Evolutionary conservation across 306 rosid species (phyloP).

Genomic region (Cercis canadensis): DNA sequence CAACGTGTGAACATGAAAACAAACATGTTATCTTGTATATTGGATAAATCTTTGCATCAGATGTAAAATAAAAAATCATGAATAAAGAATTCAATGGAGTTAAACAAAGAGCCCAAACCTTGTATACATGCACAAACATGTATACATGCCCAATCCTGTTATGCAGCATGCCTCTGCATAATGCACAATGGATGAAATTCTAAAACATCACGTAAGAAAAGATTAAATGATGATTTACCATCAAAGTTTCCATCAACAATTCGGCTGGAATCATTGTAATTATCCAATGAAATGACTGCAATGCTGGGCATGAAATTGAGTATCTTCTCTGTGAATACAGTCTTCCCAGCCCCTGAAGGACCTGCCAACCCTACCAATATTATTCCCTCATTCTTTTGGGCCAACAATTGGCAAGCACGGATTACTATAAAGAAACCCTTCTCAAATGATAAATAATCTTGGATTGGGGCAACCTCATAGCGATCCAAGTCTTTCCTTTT

Average conservation of each 20-base stretch:
- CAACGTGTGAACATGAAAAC: too few species aligned
- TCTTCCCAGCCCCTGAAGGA: constrained; percentile 99
- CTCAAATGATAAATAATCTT: constrained; percentile 78
- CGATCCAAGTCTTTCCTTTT: constrained; percentile 74
- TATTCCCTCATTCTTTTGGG: constrained; percentile 90
- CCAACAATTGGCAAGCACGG: constrained; percentile 86
- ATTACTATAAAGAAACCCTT: constrained; percentile 95
- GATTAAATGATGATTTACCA: constrained; percentile 59
- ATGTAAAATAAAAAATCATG: too few species aligned
- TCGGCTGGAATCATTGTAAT: constrained; percentile 95
- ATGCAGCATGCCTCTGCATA: constrained; percentile 21
- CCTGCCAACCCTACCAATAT: constrained; percentile 95
- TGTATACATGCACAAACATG: not conserved
- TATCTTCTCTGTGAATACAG: constrained; percentile 91
- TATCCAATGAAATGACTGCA: constrained; percentile 99
- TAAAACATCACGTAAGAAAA: constrained; percentile 34
- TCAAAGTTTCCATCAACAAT: constrained; percentile 97
- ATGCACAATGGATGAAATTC: constrained; percentile 32
- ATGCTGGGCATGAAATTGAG: constrained; percentile 89
- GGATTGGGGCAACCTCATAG: constrained; percentile 76
- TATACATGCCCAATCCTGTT: constrained; percentile 6
- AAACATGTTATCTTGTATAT: too few species aligned
- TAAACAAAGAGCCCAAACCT: too few species aligned
- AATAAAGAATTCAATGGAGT: too few species aligned
- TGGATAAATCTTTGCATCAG: too few species aligned